Evolutionary conservation across 139 green algal species (phyloP).

Genomic region (Tetraselmis chui): DNA sequence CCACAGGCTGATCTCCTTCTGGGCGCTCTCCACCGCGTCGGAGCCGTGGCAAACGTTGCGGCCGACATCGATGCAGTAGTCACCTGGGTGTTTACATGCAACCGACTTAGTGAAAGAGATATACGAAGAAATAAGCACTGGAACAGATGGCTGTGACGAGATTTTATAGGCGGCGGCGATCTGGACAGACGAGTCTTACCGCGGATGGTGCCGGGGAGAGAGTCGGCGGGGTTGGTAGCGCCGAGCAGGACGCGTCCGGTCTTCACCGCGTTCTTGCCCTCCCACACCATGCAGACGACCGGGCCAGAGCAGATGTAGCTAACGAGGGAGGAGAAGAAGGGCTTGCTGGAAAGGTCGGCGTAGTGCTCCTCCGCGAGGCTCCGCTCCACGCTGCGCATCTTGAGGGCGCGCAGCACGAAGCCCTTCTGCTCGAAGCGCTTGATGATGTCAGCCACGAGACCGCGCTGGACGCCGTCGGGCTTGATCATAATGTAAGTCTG

Average conservation of each 20-base stretch:
- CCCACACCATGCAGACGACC: slow-evolving; percentile 83
- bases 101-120: not conserved
- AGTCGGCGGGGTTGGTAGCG: slow-evolving; percentile 77
- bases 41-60: slow-evolving; percentile 92
- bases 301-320: slow-evolving; percentile 81
- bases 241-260: slow-evolving; percentile 82
- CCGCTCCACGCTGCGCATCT: slow-evolving; percentile 74
- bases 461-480: slow-evolving; percentile 91
- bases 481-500: slow-evolving; percentile 94
- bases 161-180: no score
- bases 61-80: slow-evolving; percentile 75
- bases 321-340: slow-evolving; percentile 79
- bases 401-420: slow-evolving; percentile 76
- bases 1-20: slow-evolving; percentile 95
- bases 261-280: slow-evolving; percentile 64
- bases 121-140: slow-evolving; percentile 18
- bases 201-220: slow-evolving; percentile 82
- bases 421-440: slow-evolving; percentile 66
- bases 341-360: slow-evolving; percentile 75
- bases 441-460: slow-evolving; percentile 84
- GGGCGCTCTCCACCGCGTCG: slow-evolving; percentile 86
- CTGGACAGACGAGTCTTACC: no score
- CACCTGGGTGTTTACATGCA: slow-evolving; percentile 11
- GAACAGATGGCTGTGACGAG: slow-evolving; percentile 43
- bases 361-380: slow-evolving; percentile 85